phyloP scores from a whole-genome alignment of 108 stramenopile species.

The Tribonema minus region DNA sequence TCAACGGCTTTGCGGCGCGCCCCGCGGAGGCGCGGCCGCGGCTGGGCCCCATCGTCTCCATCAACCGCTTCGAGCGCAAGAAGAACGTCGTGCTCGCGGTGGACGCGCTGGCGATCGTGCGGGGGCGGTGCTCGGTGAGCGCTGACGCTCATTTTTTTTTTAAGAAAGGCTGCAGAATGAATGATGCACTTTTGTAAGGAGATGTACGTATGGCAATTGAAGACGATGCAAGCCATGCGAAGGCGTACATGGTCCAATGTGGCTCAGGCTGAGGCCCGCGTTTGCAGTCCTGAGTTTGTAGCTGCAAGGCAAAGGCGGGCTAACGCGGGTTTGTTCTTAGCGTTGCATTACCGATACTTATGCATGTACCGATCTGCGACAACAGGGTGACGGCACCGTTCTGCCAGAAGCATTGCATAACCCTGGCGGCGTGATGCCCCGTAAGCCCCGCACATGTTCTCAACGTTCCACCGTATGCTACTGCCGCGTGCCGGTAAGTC shows the following conservation, averaged over 20 bases:
- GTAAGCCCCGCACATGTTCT: too few species aligned
- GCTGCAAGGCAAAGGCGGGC: too few species aligned
- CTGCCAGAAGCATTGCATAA: too few species aligned
- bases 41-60: constrained; percentile 57
- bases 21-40: background rate
- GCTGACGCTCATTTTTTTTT: background rate
- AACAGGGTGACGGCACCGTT: too few species aligned
- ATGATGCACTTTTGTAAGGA: background rate
- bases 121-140: background rate
- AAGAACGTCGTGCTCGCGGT: constrained; percentile 79
- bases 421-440: too few species aligned
- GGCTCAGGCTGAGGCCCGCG: background rate
- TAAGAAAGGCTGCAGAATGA: background rate
- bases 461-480: too few species aligned
- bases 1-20: constrained; percentile 4
- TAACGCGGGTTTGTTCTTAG: too few species aligned
- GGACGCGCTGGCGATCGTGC: constrained; percentile 49
- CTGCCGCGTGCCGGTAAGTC: too few species aligned
- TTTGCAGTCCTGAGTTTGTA: background rate
- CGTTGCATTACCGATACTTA: too few species aligned
- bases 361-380: too few species aligned
- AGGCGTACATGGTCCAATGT: background rate
- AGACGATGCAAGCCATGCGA: background rate
- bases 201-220: background rate
- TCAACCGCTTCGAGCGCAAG: constrained; percentile 95